Evolutionary conservation across 768 basidiomycete species (phyloP).

Genomic region (Phlegmacium glaucopus): DNA sequence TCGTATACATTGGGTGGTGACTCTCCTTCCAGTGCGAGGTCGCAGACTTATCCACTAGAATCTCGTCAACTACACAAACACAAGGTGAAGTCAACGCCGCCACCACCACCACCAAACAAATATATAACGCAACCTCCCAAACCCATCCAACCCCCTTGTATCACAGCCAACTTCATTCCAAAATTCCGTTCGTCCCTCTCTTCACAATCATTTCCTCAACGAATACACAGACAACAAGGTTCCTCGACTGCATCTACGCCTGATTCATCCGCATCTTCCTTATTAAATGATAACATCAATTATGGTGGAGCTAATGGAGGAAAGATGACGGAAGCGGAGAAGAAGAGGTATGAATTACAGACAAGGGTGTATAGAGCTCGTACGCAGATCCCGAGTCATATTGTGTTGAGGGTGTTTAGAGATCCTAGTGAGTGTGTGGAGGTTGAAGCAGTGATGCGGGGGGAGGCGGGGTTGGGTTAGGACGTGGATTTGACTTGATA

Average conservation of each 20-base stretch:
- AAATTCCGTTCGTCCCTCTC: background rate
- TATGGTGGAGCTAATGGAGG: conserved; percentile 2
- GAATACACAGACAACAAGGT: background rate
- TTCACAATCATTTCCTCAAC: background rate
- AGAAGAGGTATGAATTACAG: conserved; percentile 57
- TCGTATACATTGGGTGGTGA: too few relatives aligned
- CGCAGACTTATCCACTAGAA: too few relatives aligned
- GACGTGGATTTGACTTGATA: too few relatives aligned
- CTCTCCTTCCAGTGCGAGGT: too few relatives aligned
- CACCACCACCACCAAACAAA: background rate
- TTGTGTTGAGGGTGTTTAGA: conserved; percentile 64
- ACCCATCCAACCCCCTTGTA: conserved; percentile 12
- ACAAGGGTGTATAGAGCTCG: conserved; percentile 61
- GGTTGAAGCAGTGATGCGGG: conserved; percentile 39
- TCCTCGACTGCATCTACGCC: conserved; percentile 3
- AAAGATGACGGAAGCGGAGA: conserved; percentile 48
- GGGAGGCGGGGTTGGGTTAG: conserved; percentile 8
- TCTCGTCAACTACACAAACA: background rate
- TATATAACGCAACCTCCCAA: conserved; percentile 7
- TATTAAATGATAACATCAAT: conserved; percentile 6
- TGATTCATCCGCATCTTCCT: conserved; percentile 9
- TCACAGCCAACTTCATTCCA: conserved; percentile 1
- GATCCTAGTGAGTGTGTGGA: conserved; percentile 70
- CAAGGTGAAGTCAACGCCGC: background rate
- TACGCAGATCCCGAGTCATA: conserved; percentile 50